A percentile compares a stretch with the other conserved stretches of the same genome.
These are phyloP conservation scores for Atalantia buxifolia DNA, from an alignment of 345 rosid genomes.

Conservation along the genomic window DNA sequence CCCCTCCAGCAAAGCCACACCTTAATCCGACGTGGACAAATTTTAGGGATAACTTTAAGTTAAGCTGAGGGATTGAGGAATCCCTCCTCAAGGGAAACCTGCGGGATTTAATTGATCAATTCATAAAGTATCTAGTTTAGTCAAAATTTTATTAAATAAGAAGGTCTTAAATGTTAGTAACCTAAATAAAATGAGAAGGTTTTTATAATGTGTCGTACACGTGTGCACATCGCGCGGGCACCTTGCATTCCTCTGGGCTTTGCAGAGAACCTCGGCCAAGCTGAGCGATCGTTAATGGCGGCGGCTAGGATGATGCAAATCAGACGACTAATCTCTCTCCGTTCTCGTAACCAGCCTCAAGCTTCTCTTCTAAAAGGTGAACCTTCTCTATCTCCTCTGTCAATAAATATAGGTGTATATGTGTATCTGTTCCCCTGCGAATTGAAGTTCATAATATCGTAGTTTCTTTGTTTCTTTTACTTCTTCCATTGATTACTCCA, in stretches of 20 bases:
- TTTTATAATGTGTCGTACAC: too few relatives aligned
- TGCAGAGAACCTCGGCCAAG: neutral
- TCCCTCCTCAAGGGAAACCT: too few relatives aligned
- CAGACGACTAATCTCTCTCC: conserved; percentile 29
- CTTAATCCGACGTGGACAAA: too few relatives aligned
- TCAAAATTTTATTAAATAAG: too few relatives aligned
- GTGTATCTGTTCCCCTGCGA: neutral
- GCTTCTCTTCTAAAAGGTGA: conserved; percentile 21
- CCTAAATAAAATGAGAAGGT: too few relatives aligned
- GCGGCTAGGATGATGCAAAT: conserved; percentile 25
- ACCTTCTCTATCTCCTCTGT: neutral
- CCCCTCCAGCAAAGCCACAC: too few relatives aligned
- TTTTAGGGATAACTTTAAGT: too few relatives aligned
- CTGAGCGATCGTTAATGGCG: conserved; percentile 9
- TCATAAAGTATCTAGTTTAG: too few relatives aligned
- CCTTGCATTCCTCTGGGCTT: neutral
- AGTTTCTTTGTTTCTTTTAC: neutral
- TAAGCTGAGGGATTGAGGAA: too few relatives aligned
- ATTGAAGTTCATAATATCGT: neutral
- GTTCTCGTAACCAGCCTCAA: conserved; percentile 8
- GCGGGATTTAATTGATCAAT: too few relatives aligned
- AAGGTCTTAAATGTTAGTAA: too few relatives aligned
- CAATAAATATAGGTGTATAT: neutral
- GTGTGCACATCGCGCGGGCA: neutral
- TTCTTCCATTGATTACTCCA: neutral